Conservation (phyloP, 768 basidiomycete genomes). For the Lentinula aciculospora region DNA sequence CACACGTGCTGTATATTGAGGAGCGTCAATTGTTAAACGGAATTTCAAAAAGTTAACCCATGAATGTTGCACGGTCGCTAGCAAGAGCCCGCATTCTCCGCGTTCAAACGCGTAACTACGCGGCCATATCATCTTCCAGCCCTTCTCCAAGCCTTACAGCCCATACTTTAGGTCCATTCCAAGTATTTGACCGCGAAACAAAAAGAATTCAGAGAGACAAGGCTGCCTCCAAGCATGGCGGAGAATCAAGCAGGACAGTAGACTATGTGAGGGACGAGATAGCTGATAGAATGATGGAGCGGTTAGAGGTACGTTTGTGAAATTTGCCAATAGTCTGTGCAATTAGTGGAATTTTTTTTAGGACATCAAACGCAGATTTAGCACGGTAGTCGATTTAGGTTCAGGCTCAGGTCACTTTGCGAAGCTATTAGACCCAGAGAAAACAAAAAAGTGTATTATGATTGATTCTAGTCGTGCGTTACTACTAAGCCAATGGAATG, state of each 20-base stretch:
- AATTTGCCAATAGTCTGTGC: too few species aligned
- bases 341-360: conserved; percentile 30
- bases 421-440: conserved; percentile 66
- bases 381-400: conserved; percentile 78
- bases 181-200: conserved; percentile 80
- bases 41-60: too few species aligned
- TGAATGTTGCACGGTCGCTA: background rate
- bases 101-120: conserved; percentile 32
- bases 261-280: conserved; percentile 93
- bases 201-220: conserved; percentile 78
- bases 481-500: background rate
- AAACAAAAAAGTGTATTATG: conserved; percentile 72
- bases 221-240: conserved; percentile 53
- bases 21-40: too few species aligned
- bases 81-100: background rate
- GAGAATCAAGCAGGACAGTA: conserved; percentile 63
- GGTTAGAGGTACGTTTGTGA: conserved; percentile 60
- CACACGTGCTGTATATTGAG: too few species aligned
- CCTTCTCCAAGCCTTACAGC: conserved; percentile 28
- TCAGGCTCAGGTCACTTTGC: conserved; percentile 92
- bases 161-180: conserved; percentile 56
- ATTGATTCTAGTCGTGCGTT: conserved; percentile 78
- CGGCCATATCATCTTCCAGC: conserved; percentile 41
- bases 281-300: conserved; percentile 85
- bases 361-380: conserved; percentile 89